phyloP scores from a whole-genome alignment of 805 yeast genomes.

The Metschnikowia amazonensis region DNA sequence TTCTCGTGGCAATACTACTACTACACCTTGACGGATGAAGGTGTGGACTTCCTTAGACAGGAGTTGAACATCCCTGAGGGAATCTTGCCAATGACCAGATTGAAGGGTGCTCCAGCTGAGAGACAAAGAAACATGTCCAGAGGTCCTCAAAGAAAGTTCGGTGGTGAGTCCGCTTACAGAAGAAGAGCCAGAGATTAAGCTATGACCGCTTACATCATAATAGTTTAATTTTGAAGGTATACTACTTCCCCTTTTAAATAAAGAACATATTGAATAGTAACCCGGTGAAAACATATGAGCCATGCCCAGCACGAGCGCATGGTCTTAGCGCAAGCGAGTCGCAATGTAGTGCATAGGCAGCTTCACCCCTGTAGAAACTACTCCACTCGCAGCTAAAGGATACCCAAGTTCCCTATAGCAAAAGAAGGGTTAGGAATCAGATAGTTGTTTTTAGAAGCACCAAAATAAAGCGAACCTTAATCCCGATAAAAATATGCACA shows the following conservation, averaged over 20 bases:
- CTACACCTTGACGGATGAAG: constrained; percentile 99
- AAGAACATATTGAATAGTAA: constrained; percentile 10
- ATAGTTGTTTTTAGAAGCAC: neutral
- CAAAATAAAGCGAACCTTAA: no score
- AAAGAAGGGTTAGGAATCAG: neutral
- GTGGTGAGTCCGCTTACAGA: constrained; percentile 49
- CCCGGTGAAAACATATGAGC: neutral
- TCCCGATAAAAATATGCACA: no score
- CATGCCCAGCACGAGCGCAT: neutral
- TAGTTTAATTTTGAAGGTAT: constrained; percentile 17
- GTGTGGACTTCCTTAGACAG: constrained; percentile 97
- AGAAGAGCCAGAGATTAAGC: constrained; percentile 56
- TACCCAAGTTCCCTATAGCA: neutral
- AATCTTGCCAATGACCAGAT: constrained; percentile 97
- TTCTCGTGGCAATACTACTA: constrained; percentile 99
- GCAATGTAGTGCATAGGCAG: neutral
- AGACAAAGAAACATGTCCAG: constrained; percentile 48
- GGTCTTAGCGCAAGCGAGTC: neutral
- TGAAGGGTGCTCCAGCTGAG: constrained; percentile 89
- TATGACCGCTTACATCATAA: constrained; percentile 9
- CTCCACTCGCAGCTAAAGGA: neutral
- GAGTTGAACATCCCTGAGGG: constrained; percentile 98
- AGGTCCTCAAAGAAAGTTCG: constrained; percentile 42
- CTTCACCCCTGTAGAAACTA: neutral
- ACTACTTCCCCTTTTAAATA: constrained; percentile 19